A percentile compares a stretch with the other conserved stretches of the same genome.
Conservation (phyloP, 2,329 filamentous ascomycete species). For the Scedosporium apiospermum region DNA sequence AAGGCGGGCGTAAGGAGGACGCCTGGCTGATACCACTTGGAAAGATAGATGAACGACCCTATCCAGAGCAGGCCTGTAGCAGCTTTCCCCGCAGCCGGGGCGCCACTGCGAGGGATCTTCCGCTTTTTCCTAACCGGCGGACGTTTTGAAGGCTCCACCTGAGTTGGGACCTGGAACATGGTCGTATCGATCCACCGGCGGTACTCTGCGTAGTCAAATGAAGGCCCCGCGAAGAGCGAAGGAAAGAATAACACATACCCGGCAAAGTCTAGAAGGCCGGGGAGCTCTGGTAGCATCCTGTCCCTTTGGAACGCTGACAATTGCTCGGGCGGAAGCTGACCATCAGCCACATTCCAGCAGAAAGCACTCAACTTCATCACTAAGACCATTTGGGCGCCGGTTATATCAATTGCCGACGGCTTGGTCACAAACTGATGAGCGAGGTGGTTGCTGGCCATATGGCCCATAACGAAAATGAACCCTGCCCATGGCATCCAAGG, state of each 20-base stretch:
- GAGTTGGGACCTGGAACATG: constrained; percentile 82
- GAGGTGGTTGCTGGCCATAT: constrained; percentile 88
- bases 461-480: constrained; percentile 89
- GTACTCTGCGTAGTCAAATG: constrained; percentile 94
- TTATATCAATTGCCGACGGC: constrained; percentile 70
- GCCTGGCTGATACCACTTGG: constrained; percentile 53
- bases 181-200: constrained; percentile 83
- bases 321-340: constrained; percentile 65
- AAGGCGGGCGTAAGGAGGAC: constrained; percentile 58
- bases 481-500: constrained; percentile 97
- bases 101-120: constrained; percentile 84
- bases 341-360: constrained; percentile 97
- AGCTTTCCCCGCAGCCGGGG: constrained; percentile 72
- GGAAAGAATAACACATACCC: constrained; percentile 97
- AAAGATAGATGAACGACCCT: constrained; percentile 63
- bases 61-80: constrained; percentile 70
- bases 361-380: constrained; percentile 97
- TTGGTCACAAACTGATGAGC: constrained; percentile 62
- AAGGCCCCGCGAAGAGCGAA: constrained; percentile 76
- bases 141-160: constrained; percentile 74
- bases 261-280: constrained; percentile 67
- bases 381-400: constrained; percentile 93
- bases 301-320: constrained; percentile 84
- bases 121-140: constrained; percentile 82
- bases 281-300: constrained; percentile 65